Evolutionary conservation across 2,329 filamentous ascomycete genomes (phyloP).

Genomic region (Colletotrichum plurivorum): DNA sequence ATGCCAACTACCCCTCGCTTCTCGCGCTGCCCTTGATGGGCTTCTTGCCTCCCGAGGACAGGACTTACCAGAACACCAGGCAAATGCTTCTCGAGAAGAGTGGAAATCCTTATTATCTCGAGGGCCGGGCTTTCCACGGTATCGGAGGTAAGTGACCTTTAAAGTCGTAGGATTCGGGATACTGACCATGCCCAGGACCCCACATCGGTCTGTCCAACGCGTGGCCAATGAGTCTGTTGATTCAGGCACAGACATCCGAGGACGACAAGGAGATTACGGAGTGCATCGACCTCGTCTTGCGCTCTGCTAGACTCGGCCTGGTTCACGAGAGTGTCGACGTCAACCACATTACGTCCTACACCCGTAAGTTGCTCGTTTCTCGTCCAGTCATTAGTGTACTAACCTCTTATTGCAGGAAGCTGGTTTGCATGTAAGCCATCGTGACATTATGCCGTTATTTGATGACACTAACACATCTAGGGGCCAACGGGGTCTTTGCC

Average conservation of each 20-base stretch:
- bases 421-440: conserved; percentile 85
- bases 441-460: too few species aligned
- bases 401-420: conserved; percentile 64
- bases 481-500: conserved; percentile 97
- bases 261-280: conserved; percentile 85
- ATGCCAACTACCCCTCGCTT: conserved; percentile 88
- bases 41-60: conserved; percentile 75
- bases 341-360: conserved; percentile 76
- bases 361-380: conserved; percentile 65
- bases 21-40: conserved; percentile 85
- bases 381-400: neutral
- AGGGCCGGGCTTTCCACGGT: conserved; percentile 82
- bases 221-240: conserved; percentile 96
- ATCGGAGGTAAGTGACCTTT: conserved; percentile 79
- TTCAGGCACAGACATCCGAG: conserved; percentile 91
- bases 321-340: conserved; percentile 96
- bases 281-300: conserved; percentile 81
- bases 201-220: conserved; percentile 89
- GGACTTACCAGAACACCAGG: conserved; percentile 89
- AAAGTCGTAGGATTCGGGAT: neutral
- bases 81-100: conserved; percentile 79
- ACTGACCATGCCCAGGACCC: conserved; percentile 56
- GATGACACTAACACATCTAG: conserved; percentile 44
- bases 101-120: conserved; percentile 91
- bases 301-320: conserved; percentile 81